These are phyloP conservation scores for Gillenia trifoliata DNA, from an alignment of 306 rosid species.

Conservation along the genomic window DNA sequence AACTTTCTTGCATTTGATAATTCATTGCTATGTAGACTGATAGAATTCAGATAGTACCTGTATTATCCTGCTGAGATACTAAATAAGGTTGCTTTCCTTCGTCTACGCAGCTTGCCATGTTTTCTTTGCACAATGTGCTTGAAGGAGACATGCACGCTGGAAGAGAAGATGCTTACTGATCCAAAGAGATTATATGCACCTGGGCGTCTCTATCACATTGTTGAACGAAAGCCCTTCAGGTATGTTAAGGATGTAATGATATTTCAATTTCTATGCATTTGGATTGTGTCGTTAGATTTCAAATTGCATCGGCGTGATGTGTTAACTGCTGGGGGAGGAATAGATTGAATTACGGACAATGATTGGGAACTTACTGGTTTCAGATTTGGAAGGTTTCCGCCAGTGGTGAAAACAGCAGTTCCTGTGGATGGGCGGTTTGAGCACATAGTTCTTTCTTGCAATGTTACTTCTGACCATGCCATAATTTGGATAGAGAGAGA, in stretches of 20 bases:
- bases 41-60: slow-evolving; percentile 16
- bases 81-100: slow-evolving; percentile 13
- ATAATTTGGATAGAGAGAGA: slow-evolving; percentile 91
- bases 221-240: slow-evolving; percentile 94
- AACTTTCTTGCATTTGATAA: neutral
- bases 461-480: slow-evolving; percentile 78
- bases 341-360: slow-evolving; percentile 20
- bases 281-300: neutral
- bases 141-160: slow-evolving; percentile 88
- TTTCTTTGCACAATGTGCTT: slow-evolving; percentile 76
- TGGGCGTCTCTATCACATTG: slow-evolving; percentile 96
- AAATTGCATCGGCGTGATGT: neutral
- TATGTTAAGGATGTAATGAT: slow-evolving; percentile 27
- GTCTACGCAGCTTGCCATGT: slow-evolving; percentile 83
- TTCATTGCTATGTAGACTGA: neutral
- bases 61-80: slow-evolving; percentile 18
- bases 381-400: slow-evolving; percentile 86
- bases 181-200: slow-evolving; percentile 94
- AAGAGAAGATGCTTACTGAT: slow-evolving; percentile 82
- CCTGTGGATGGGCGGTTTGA: slow-evolving; percentile 99
- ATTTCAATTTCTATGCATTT: neutral
- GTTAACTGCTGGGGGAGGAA: neutral
- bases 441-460: slow-evolving; percentile 88
- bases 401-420: slow-evolving; percentile 91
- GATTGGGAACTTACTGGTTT: slow-evolving; percentile 20